These are phyloP conservation scores for Phoma herbarum DNA, from an alignment of 2,329 filamentous ascomycete genomes.

Conservation along the genomic window DNA sequence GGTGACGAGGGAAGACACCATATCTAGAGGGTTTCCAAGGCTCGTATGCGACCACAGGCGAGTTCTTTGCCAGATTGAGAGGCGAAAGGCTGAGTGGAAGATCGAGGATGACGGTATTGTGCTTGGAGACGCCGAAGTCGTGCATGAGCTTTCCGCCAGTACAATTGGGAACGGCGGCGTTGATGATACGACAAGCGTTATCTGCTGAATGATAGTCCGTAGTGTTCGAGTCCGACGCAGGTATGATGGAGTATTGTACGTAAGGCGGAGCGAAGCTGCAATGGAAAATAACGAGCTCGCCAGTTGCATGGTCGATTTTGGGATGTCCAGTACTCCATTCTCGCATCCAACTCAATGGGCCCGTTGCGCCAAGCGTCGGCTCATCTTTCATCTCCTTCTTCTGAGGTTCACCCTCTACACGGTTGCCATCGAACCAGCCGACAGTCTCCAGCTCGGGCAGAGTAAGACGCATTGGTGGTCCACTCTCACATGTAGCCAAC, in stretches of 20 bases:
- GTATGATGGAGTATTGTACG: constrained; percentile 71
- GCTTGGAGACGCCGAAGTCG: constrained; percentile 73
- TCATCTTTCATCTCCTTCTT: constrained; percentile 19
- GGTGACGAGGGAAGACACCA: constrained; percentile 71
- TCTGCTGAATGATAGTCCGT: constrained; percentile 1
- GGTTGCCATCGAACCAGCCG: constrained; percentile 72
- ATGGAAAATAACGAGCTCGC: constrained; percentile 74
- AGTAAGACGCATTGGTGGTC: constrained; percentile 71
- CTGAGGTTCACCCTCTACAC: constrained; percentile 62
- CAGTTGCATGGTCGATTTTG: constrained; percentile 69
- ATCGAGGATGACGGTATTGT: constrained; percentile 73
- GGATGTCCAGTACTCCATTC: constrained; percentile 78
- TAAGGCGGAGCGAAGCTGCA: constrained; percentile 71
- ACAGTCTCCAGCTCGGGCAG: constrained; percentile 72
- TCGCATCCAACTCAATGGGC: constrained; percentile 68
- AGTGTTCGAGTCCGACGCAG: constrained; percentile 35
- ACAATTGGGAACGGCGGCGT: constrained; percentile 67
- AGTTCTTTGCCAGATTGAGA: constrained; percentile 65
- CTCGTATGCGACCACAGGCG: constrained; percentile 68
- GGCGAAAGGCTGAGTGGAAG: constrained; percentile 72
- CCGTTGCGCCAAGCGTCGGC: constrained; percentile 62
- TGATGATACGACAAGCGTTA: constrained; percentile 53
- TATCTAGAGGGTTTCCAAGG: constrained; percentile 66
- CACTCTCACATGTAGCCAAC: constrained; percentile 75
- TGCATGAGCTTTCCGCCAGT: constrained; percentile 77